These are phyloP conservation scores for Periconia sp. DNA, from an alignment of 2,329 filamentous ascomycete species.

Conservation along the genomic window DNA sequence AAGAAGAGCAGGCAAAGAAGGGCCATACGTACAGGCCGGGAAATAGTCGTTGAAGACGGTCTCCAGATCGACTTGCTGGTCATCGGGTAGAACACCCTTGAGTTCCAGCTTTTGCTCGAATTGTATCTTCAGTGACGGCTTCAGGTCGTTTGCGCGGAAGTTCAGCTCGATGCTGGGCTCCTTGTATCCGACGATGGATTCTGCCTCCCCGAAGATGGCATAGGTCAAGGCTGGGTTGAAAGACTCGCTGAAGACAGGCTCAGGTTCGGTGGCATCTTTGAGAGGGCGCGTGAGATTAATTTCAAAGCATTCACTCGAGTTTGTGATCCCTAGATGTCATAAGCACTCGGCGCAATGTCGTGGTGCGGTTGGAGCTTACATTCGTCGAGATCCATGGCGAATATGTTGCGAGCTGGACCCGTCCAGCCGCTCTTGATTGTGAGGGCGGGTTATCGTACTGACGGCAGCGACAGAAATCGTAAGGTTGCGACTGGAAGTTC, in stretches of 20 bases:
- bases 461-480: neutral
- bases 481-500: neutral
- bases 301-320: constrained; percentile 46
- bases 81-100: constrained; percentile 62
- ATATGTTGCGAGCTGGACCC: constrained; percentile 7
- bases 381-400: constrained; percentile 37
- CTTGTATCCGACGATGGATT: constrained; percentile 90
- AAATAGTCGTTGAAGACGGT: constrained; percentile 68
- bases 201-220: constrained; percentile 89
- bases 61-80: constrained; percentile 72
- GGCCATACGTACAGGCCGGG: constrained; percentile 63
- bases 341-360: constrained; percentile 14
- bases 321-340: constrained; percentile 35
- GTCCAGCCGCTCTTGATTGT: neutral
- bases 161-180: constrained; percentile 77
- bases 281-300: constrained; percentile 44
- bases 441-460: neutral
- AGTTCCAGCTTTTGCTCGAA: constrained; percentile 79
- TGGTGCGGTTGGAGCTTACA: constrained; percentile 29
- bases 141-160: constrained; percentile 75
- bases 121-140: constrained; percentile 73
- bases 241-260: constrained; percentile 60
- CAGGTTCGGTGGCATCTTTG: constrained; percentile 18
- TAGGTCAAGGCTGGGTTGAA: constrained; percentile 92
- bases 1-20: neutral